These are phyloP conservation scores for Xylogone sp. DNA, from an alignment of 2,329 filamentous ascomycete species.

Conservation along the genomic window DNA sequence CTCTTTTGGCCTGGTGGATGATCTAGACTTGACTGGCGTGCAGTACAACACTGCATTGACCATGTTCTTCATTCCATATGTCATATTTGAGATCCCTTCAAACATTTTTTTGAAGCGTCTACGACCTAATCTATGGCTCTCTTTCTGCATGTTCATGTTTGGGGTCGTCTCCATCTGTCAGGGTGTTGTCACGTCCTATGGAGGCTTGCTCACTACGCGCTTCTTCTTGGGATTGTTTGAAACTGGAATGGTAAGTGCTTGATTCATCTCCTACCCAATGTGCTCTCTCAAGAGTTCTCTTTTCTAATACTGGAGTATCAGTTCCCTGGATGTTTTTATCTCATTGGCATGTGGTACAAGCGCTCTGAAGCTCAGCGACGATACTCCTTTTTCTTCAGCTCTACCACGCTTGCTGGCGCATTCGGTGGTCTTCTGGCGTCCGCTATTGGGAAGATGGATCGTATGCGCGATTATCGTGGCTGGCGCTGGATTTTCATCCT, in stretches of 20 bases:
- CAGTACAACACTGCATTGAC: conserved; percentile 74
- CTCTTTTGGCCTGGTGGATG: conserved; percentile 59
- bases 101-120: conserved; percentile 69
- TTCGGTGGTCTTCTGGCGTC: conserved; percentile 84
- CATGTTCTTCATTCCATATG: conserved; percentile 80
- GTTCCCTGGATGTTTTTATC: conserved; percentile 71
- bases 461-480: conserved; percentile 60
- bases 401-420: conserved; percentile 72
- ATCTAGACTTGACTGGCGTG: conserved; percentile 54
- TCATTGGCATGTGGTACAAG: conserved; percentile 87
- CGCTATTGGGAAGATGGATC: conserved; percentile 86
- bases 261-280: too few species aligned
- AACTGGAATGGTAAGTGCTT: conserved; percentile 72
- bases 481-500: conserved; percentile 86
- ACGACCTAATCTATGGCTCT: conserved; percentile 68
- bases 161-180: conserved; percentile 29
- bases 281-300: too few species aligned
- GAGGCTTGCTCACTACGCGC: conserved; percentile 70
- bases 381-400: conserved; percentile 91
- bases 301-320: too few species aligned
- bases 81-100: conserved; percentile 68
- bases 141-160: conserved; percentile 75
- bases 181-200: conserved; percentile 53
- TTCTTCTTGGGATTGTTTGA: conserved; percentile 83
- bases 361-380: conserved; percentile 84